Conservation (phyloP, 2,329 filamentous ascomycete genomes). For the Fusarium verrucosum region DNA sequence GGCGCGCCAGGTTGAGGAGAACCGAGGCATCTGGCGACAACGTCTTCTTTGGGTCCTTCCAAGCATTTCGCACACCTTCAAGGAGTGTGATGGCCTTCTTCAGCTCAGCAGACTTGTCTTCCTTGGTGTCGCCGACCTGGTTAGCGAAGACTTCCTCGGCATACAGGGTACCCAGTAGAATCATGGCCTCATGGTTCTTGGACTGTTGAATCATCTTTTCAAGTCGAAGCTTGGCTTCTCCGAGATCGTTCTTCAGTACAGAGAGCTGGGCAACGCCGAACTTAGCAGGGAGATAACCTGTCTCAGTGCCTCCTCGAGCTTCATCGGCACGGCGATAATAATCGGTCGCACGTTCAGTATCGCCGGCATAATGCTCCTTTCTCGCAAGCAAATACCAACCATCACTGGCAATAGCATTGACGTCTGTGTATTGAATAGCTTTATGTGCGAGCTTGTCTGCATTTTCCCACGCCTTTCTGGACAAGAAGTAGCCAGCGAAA, state of each 20-base stretch:
- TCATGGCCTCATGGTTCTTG: constrained; percentile 88
- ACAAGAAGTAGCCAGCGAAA: constrained; percentile 89
- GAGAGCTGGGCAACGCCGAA: constrained; percentile 93
- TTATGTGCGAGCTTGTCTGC: constrained; percentile 89
- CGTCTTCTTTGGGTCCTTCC: constrained; percentile 93
- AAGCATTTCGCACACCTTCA: constrained; percentile 83
- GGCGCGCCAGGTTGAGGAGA: constrained; percentile 86
- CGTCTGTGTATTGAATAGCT: constrained; percentile 94
- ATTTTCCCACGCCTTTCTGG: constrained; percentile 80
- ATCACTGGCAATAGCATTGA: constrained; percentile 95
- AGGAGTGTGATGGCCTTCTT: constrained; percentile 88
- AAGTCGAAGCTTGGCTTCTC: constrained; percentile 90
- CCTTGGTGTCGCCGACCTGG: constrained; percentile 75
- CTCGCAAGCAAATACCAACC: constrained; percentile 95
- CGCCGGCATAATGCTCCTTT: constrained; percentile 86
- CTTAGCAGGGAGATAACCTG: constrained; percentile 91
- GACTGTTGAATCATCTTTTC: constrained; percentile 94
- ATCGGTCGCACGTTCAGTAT: constrained; percentile 78
- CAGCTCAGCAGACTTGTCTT: constrained; percentile 85
- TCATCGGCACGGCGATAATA: constrained; percentile 92
- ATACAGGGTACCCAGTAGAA: constrained; percentile 87
- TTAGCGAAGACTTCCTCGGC: constrained; percentile 92
- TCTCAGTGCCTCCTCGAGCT: constrained; percentile 89
- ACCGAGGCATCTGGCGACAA: constrained; percentile 84
- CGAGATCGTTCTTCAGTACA: constrained; percentile 82